These are phyloP conservation scores for Zymoseptoria brevis DNA, from an alignment of 2,329 filamentous ascomycete genomes.

Conservation along the genomic window DNA sequence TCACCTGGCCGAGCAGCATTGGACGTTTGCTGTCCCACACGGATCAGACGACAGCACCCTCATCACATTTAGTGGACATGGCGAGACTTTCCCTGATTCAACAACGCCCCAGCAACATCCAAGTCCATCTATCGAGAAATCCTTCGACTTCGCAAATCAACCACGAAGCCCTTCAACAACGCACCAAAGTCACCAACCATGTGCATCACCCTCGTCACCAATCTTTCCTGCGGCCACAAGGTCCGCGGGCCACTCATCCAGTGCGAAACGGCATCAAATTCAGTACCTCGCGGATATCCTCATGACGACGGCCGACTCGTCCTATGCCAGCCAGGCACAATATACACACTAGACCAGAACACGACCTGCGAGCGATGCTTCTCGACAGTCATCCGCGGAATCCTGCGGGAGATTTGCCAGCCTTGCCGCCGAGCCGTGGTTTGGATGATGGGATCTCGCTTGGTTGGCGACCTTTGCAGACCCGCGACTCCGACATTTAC, in stretches of 20 bases:
- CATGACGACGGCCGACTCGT: slow-evolving; percentile 9
- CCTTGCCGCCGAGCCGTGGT: slow-evolving; percentile 9
- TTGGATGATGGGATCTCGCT: slow-evolving; percentile 7
- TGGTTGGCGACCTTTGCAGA: slow-evolving; percentile 4
- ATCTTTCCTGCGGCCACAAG: slow-evolving; percentile 15
- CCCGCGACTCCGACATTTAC: neutral
- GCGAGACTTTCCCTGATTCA: neutral
- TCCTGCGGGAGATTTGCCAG: slow-evolving; percentile 10
- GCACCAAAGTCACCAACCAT: slow-evolving; percentile 1
- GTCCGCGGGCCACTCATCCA: slow-evolving; percentile 10
- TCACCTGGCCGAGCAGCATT: neutral
- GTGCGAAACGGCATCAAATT: slow-evolving; percentile 6
- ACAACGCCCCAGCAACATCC: neutral
- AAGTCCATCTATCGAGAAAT: neutral
- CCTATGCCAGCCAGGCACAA: slow-evolving; percentile 6
- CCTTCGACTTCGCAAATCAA: neutral
- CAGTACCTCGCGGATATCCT: slow-evolving; percentile 2
- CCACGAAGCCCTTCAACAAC: neutral
- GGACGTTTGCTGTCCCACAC: neutral
- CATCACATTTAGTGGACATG: neutral
- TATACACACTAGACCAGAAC: slow-evolving; percentile 7
- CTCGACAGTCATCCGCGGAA: slow-evolving; percentile 6
- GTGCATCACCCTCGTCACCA: slow-evolving; percentile 14
- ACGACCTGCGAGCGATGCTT: slow-evolving; percentile 16
- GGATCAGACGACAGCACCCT: neutral